phyloP scores from a whole-genome alignment of 345 rosid species.

The Gynandropsis gynandra region DNA sequence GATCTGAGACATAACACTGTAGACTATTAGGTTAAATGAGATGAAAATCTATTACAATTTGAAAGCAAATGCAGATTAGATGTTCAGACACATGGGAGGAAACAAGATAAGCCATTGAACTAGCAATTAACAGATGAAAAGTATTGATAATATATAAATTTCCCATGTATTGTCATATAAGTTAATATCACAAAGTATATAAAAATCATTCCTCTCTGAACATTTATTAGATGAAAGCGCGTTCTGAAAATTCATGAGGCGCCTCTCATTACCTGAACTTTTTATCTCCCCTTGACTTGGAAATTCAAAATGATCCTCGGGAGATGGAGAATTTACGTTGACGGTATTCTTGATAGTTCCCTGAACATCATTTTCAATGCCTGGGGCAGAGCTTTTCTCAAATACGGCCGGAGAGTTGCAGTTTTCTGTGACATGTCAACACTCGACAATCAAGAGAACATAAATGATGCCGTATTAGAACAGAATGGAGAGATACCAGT shows the following conservation, averaged over 20 bases:
- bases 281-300: constrained; percentile 49
- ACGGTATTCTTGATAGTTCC: constrained; percentile 31
- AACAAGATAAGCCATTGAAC: too few relatives aligned
- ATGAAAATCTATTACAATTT: too few relatives aligned
- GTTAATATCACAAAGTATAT: background rate
- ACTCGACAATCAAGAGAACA: constrained; percentile 11
- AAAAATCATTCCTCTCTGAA: background rate
- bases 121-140: too few relatives aligned
- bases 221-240: background rate
- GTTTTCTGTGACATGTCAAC: constrained; percentile 36
- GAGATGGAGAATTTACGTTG: constrained; percentile 34
- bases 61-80: too few relatives aligned
- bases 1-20: too few relatives aligned
- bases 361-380: constrained; percentile 27
- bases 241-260: constrained; percentile 5
- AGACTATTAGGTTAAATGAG: too few relatives aligned
- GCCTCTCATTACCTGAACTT: constrained; percentile 45
- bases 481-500: constrained; percentile 33
- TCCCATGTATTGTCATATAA: background rate
- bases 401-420: constrained; percentile 30
- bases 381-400: constrained; percentile 31
- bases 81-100: too few relatives aligned
- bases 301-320: constrained; percentile 70
- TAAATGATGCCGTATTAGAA: constrained; percentile 14
- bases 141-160: too few relatives aligned